Conservation (phyloP, 148 eudicot species). For the Chenopodium album region DNA sequence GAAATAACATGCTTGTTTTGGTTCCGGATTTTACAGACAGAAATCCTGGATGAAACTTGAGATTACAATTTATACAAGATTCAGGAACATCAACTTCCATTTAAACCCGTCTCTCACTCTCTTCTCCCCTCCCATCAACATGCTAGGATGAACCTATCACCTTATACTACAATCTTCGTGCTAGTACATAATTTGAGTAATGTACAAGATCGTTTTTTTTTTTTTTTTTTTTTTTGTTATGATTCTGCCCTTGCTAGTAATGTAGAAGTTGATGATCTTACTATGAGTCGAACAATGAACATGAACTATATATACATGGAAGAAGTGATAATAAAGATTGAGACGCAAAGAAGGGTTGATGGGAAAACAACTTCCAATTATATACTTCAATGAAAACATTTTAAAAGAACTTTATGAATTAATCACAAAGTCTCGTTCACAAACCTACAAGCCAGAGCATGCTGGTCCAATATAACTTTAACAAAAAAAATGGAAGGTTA, state of each 20-base stretch:
- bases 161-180: too few relatives aligned
- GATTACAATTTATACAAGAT: neutral
- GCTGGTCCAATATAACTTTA: conserved; percentile 8
- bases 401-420: neutral
- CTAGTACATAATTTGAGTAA: too few relatives aligned
- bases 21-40: neutral
- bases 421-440: too few relatives aligned
- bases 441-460: neutral
- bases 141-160: too few relatives aligned
- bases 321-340: neutral
- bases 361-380: neutral
- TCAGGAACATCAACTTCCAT: neutral
- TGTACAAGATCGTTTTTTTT: too few relatives aligned
- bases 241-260: too few relatives aligned
- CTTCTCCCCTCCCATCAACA: neutral
- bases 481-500: neutral
- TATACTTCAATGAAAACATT: neutral
- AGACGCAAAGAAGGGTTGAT: neutral
- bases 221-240: too few relatives aligned
- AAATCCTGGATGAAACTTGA: neutral
- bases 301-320: neutral
- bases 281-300: neutral
- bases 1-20: conserved; percentile 5
- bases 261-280: neutral
- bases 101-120: neutral